phyloP scores from a whole-genome alignment of 352 stramenopile species.

The Globisporangium emineosum region DNA sequence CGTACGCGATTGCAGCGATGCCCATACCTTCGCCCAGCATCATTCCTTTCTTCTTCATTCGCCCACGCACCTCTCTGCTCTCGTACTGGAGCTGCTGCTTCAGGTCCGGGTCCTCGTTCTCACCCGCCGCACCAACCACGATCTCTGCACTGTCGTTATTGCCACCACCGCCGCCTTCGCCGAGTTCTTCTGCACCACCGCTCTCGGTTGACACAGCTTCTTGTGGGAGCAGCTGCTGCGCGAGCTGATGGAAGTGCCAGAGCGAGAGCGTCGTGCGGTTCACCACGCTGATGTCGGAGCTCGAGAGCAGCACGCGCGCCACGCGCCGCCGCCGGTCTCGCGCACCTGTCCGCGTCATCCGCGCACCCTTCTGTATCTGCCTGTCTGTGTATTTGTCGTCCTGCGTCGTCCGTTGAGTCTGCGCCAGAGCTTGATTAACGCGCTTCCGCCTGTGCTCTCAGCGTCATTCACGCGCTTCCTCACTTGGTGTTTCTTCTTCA shows the following conservation, averaged over 20 bases:
- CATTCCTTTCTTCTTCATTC: conserved; percentile 18
- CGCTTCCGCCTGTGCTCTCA: not conserved
- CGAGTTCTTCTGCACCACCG: not conserved
- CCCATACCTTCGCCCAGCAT: conserved; percentile 74
- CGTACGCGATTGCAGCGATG: conserved; percentile 45
- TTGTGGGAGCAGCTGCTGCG: conserved; percentile 41
- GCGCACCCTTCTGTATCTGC: not conserved
- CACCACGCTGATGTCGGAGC: conserved; percentile 59
- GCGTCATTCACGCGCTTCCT: not conserved
- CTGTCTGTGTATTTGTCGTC: not conserved
- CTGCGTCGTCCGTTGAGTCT: not conserved
- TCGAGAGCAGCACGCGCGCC: conserved; percentile 55
- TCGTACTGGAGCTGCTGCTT: conserved; percentile 7
- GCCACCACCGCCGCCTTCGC: not conserved
- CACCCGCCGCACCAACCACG: conserved; percentile 13
- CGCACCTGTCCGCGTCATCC: not conserved
- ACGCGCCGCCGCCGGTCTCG: conserved; percentile 26
- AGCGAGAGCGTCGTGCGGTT: conserved; percentile 74
- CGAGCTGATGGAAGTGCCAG: conserved; percentile 77
- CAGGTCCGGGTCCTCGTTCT: conserved; percentile 9
- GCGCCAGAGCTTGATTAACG: not conserved
- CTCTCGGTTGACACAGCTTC: not conserved
- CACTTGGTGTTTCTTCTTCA: conserved; percentile 2
- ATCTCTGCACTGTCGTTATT: conserved; percentile 18
- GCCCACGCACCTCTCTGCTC: not conserved